Evolutionary conservation across 2,329 filamentous ascomycete genomes (phyloP).

Genomic region (Penicillium sp.): DNA sequence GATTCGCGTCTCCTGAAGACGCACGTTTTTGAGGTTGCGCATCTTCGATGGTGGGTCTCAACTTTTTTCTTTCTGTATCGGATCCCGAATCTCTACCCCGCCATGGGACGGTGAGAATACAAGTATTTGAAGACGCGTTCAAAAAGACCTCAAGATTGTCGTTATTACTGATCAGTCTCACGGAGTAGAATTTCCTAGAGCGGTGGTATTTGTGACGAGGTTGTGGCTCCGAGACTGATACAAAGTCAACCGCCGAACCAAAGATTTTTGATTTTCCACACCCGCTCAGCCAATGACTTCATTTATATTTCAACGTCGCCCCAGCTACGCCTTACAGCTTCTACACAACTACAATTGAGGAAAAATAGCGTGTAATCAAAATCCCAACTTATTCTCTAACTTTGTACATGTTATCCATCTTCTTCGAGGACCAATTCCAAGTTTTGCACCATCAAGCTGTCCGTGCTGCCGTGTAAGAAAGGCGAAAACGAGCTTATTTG

Average conservation of each 20-base stretch:
- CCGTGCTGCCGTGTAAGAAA: conserved; percentile 20
- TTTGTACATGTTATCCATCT: conserved; percentile 42
- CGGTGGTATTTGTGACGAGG: not conserved
- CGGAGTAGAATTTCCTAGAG: not conserved
- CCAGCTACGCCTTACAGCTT: conserved; percentile 15
- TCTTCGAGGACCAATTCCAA: conserved; percentile 22
- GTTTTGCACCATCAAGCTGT: conserved; percentile 22
- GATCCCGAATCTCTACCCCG: conserved; percentile 31
- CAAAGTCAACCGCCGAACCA: conserved; percentile 31
- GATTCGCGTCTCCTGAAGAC: conserved; percentile 65
- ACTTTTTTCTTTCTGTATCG: conserved; percentile 21
- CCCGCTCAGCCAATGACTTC: conserved; percentile 45
- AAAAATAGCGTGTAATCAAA: conserved; percentile 16
- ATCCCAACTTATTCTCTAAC: conserved; percentile 36
- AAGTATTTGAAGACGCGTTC: not conserved
- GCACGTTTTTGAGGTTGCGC: conserved; percentile 84
- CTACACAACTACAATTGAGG: conserved; percentile 21
- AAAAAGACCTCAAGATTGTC: not conserved
- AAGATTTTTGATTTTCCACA: conserved; percentile 43
- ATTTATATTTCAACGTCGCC: conserved; percentile 38
- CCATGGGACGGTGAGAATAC: conserved; percentile 30
- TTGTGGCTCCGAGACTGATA: conserved; percentile 20
- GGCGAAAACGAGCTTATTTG: conserved; percentile 33
- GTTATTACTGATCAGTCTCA: not conserved
- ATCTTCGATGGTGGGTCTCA: conserved; percentile 53